Base-by-base conservation (phyloP, 495 filamentous ascomycete genomes). In the Penicillium paradoxum region DNA sequence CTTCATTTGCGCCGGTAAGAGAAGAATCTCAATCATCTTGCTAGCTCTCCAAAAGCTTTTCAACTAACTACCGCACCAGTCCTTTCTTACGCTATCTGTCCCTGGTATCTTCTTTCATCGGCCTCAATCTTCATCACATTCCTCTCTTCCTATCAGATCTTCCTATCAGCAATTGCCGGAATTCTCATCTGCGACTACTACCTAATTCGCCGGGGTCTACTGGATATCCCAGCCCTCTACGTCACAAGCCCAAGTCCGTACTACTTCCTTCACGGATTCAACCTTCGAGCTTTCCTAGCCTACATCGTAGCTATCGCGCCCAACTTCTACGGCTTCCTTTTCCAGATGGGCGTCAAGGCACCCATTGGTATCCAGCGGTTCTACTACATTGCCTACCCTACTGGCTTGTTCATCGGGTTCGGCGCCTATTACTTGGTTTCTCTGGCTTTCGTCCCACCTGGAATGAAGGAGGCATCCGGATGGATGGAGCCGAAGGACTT, bases 401-500 rank as follows among this genome's bases (percentile, higher is more conserved):
- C 63, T 17, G 68, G 68, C 0, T 14, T 73, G 13, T 40, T 66
- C 17, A 37, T 71, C 22, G 58, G 54, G 2, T 69, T 71, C 46
- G 41, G 17, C 2, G 53, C 57, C 6, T 72, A 70, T 52, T 69
- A 58, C 43, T 27, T 53, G 21, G 5, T 33, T 45, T 44, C 53
- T 48, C 47, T 53, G 24, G 25, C 45, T 0, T 58, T 34, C 38
- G 36, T 56, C 6, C 63, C 63, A 5, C n/a, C 46, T 15, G 53
- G 61, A 0, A 63, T 56, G 44, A 53, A 59, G 3, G 45, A 50
- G 22, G 57, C 44, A 3, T 42, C 34, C 18, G 65, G 65, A 14
- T 72, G 69, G 69, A 63, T 53, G 44, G 69, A 72, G 51, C 65
- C 65, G 2, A 58, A 56, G 53, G 69, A 72, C 48, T 72, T 66